Base-by-base conservation (phyloP, 2,329 filamentous ascomycete genomes). In the Colletotrichum godetiae region DNA sequence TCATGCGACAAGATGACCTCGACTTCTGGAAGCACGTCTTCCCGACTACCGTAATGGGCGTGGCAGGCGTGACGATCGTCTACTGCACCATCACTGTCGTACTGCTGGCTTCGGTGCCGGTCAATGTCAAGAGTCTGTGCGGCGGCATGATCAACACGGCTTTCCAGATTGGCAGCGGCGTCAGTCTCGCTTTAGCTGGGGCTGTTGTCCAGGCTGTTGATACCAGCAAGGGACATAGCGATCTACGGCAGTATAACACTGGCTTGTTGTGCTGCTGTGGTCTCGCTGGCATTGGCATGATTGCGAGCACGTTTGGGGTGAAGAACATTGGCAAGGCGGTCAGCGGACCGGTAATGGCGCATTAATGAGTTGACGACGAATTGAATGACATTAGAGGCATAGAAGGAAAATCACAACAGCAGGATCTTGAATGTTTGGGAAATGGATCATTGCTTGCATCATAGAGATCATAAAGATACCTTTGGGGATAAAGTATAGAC, bases 21-120 rank as follows among this genome's bases (percentile, higher is more conserved):
- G 49, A 68, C 53, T 72, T 72, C 53, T 72, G 69, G 69, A 63
- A 63, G 59, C 69, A 72, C n/a, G 55, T 72, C 11, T 72, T 72
- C 7, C 69, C 69, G 13, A 72, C 69, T 5, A 72, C 69, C 8
- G 69, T 72, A 2, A 42, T 72, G 24, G 69, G 69, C 12, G 69
- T 68, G 5, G 69, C 69, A 22, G 69, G 69, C 1, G 68, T 66
- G 4, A 72, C 69, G 5, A 72, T 72, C 13, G 69, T 72, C 3
- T 72, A 72, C 69, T 72, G 65, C 65, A 72, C 69, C 24, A 72
- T 72, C 59, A 72, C 69, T 31, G 69, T 68, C n/a, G 69, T 72
- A 11, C 69, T 72, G 15, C 37, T 72, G 42, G 69, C 69, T 12
- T 72, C 69, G 7, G 65, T 72, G 0, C 69, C 69, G 1, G 59